Conservation (phyloP, 2,329 filamentous ascomycete genomes). For the Plectosphaerella sp. region DNA sequence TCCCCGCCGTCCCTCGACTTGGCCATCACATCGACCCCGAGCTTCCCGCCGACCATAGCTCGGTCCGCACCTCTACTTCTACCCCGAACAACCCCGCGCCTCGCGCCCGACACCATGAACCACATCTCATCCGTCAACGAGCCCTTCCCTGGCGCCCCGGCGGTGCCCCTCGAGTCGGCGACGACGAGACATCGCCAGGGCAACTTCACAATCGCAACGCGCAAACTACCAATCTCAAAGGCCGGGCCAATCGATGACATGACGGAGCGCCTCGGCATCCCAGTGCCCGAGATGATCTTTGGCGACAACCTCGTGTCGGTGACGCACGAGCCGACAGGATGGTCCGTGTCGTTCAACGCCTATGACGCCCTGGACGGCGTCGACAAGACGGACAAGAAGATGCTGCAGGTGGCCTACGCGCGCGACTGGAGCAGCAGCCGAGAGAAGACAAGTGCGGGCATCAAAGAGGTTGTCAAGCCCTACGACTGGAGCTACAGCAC, state of each 20-base stretch:
- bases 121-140: conserved; percentile 40
- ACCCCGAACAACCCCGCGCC: not conserved
- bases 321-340: conserved; percentile 68
- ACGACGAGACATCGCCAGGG: conserved; percentile 56
- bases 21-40: not conserved
- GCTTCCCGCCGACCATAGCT: not conserved
- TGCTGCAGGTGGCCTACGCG: conserved; percentile 93
- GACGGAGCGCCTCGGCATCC: conserved; percentile 73
- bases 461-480: conserved; percentile 90
- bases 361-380: conserved; percentile 85
- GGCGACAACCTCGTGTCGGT: conserved; percentile 85
- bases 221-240: conserved; percentile 94
- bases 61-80: not conserved
- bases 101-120: conserved; percentile 23
- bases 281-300: conserved; percentile 98
- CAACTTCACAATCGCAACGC: conserved; percentile 71
- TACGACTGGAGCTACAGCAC: conserved; percentile 99
- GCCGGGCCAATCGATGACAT: conserved; percentile 84
- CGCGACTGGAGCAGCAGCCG: conserved; percentile 69
- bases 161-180: conserved; percentile 38
- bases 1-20: no score
- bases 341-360: conserved; percentile 77
- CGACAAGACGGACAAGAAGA: conserved; percentile 86
- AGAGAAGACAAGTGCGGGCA: conserved; percentile 77
- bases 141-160: conserved; percentile 45